Evolutionary conservation across 1,139 yeast genomes (phyloP).

Genomic region (Kluyveromyces marxianus): DNA sequence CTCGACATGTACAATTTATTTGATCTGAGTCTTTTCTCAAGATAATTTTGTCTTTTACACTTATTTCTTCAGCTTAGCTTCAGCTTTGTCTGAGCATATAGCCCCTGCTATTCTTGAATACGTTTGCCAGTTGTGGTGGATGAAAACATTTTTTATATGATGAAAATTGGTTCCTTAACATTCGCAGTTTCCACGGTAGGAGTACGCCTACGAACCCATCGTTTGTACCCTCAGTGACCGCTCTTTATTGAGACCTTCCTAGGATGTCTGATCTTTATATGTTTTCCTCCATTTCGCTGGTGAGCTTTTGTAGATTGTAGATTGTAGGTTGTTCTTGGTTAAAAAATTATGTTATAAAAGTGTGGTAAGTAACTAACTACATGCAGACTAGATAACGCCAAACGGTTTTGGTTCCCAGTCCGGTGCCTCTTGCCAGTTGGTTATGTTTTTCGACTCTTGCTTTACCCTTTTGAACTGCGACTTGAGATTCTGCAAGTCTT

Average conservation of each 20-base stretch:
- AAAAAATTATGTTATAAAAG: neutral
- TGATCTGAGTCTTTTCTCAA: constrained; percentile 32
- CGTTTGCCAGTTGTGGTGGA: neutral
- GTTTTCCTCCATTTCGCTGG: constrained; percentile 1
- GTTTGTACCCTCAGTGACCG: constrained; percentile 79
- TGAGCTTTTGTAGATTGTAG: neutral
- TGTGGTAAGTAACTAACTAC: too few relatives aligned
- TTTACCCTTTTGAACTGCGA: constrained; percentile 17
- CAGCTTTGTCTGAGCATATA: neutral
- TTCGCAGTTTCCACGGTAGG: constrained; percentile 96
- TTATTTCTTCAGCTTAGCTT: neutral
- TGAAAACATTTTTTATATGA: constrained; percentile 38
- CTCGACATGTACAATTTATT: constrained; percentile 35
- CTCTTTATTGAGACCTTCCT: constrained; percentile 46
- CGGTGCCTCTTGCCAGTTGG: constrained; percentile 3
- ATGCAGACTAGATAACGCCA: constrained; percentile 29
- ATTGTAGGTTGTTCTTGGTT: neutral
- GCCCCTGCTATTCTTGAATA: neutral
- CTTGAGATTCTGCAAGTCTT: constrained; percentile 28
- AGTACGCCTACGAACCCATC: constrained; percentile 77
- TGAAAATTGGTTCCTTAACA: constrained; percentile 66
- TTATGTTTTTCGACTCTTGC: neutral
- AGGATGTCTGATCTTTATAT: constrained; percentile 45
- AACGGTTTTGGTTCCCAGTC: constrained; percentile 43
- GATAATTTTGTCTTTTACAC: neutral